phyloP scores from a whole-genome alignment of 257 asterid species.

The Ajuga chamaepitys region DNA sequence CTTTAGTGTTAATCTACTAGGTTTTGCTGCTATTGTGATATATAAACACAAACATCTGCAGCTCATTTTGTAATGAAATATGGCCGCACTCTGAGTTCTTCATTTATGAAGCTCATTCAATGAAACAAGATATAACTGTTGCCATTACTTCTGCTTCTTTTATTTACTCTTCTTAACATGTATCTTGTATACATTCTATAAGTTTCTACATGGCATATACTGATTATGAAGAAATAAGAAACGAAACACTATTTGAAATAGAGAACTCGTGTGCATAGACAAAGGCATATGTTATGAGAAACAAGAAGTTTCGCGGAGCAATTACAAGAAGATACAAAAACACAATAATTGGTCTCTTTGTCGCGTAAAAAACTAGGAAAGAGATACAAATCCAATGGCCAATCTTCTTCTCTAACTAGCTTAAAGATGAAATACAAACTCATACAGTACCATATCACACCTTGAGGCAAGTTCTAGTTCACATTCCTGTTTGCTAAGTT shows the following conservation, averaged over 20 bases:
- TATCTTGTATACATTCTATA: no score
- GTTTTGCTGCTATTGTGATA: no score
- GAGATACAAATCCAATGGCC: background rate
- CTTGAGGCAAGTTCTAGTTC: background rate
- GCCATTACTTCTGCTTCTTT: no score
- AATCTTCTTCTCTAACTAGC: constrained; percentile 7
- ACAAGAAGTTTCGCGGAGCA: background rate
- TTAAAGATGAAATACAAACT: constrained; percentile 1
- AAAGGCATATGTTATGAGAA: background rate
- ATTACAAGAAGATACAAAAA: background rate
- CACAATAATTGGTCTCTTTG: background rate
- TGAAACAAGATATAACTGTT: no score
- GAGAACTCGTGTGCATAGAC: background rate
- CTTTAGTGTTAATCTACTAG: no score
- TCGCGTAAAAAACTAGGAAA: background rate
- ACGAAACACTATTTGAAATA: background rate
- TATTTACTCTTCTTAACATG: no score
- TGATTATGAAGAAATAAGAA: background rate
- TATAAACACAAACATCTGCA: no score
- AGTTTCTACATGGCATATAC: no score
- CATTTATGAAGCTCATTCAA: no score
- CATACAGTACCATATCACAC: background rate
- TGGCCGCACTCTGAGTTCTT: no score
- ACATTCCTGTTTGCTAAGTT: background rate
- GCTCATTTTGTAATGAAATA: no score